Conservation (phyloP, 139 green algal genomes). For the Coccomyxa sp. region DNA sequence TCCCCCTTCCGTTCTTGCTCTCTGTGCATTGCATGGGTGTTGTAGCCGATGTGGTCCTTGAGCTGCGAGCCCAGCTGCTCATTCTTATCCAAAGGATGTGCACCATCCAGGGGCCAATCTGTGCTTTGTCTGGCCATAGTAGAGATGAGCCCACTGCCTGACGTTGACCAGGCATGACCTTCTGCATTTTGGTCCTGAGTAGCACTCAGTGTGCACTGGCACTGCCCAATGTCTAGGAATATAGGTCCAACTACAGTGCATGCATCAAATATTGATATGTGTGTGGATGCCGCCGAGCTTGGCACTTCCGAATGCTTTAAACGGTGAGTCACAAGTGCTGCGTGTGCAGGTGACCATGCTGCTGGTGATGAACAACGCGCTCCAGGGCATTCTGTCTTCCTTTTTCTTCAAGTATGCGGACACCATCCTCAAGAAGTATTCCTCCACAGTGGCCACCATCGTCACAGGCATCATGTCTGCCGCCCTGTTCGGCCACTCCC, state of each 20-base stretch:
- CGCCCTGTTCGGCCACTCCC: slow-evolving; percentile 80
- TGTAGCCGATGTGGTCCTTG: too few species aligned
- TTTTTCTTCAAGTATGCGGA: slow-evolving; percentile 99
- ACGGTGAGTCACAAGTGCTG: too few species aligned
- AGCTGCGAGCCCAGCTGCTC: neutral
- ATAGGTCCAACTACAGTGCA: too few species aligned
- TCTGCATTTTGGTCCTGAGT: too few species aligned
- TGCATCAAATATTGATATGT: neutral
- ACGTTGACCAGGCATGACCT: too few species aligned
- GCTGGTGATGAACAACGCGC: slow-evolving; percentile 90
- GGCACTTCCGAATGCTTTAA: too few species aligned
- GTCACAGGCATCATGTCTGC: slow-evolving; percentile 90
- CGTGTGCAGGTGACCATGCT: slow-evolving; percentile 67
- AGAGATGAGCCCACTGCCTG: too few species aligned
- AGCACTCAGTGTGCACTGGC: too few species aligned
- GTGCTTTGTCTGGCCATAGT: neutral
- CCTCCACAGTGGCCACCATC: slow-evolving; percentile 90
- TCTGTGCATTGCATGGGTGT: neutral
- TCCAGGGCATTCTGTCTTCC: slow-evolving; percentile 85
- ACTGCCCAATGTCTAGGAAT: too few species aligned
- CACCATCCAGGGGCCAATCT: neutral
- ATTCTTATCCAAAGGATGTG: neutral
- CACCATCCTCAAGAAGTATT: slow-evolving; percentile 98
- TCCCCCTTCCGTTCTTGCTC: neutral
- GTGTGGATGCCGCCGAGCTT: neutral